A percentile compares a stretch with the other conserved stretches of the same genome.
These are phyloP conservation scores for Neurospora sp. DNA, from an alignment of 495 filamentous ascomycete genomes.

Conservation along the genomic window DNA sequence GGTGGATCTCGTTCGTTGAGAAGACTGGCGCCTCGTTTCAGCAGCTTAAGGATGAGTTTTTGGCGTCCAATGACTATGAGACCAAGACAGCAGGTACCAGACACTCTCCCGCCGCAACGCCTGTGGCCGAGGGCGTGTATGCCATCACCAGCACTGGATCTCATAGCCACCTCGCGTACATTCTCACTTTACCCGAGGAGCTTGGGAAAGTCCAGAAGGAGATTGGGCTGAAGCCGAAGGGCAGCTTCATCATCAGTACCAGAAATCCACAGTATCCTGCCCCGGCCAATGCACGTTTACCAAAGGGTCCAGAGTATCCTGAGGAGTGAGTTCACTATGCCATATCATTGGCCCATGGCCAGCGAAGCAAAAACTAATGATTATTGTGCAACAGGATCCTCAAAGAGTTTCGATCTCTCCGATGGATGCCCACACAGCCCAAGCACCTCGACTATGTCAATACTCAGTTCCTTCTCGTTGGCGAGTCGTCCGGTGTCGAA, in stretches of 20 bases:
- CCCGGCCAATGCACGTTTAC: constrained; percentile 52
- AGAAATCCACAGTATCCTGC: constrained; percentile 68
- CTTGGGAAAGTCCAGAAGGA: constrained; percentile 65
- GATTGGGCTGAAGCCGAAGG: constrained; percentile 61
- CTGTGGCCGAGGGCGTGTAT: constrained; percentile 81
- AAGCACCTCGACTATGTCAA: constrained; percentile 71
- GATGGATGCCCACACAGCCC: constrained; percentile 66
- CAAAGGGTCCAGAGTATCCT: constrained; percentile 60
- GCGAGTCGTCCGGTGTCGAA: constrained; percentile 53
- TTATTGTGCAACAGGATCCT: constrained; percentile 39
- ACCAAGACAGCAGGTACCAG: constrained; percentile 70
- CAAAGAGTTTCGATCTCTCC: constrained; percentile 61
- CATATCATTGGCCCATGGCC: background rate
- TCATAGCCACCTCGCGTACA: constrained; percentile 69
- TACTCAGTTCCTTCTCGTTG: constrained; percentile 75
- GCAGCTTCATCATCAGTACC: constrained; percentile 68
- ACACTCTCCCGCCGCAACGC: constrained; percentile 59
- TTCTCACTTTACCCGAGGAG: constrained; percentile 66
- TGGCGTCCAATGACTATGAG: constrained; percentile 56
- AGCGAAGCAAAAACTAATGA: constrained; percentile 4
- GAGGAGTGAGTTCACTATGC: constrained; percentile 45
- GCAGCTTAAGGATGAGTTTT: constrained; percentile 62
- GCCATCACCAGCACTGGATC: constrained; percentile 64
- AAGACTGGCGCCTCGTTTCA: constrained; percentile 57
- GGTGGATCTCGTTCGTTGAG: constrained; percentile 80